phyloP scores from a whole-genome alignment of 139 green algal species.

The Astrephomene gubernaculifera region DNA sequence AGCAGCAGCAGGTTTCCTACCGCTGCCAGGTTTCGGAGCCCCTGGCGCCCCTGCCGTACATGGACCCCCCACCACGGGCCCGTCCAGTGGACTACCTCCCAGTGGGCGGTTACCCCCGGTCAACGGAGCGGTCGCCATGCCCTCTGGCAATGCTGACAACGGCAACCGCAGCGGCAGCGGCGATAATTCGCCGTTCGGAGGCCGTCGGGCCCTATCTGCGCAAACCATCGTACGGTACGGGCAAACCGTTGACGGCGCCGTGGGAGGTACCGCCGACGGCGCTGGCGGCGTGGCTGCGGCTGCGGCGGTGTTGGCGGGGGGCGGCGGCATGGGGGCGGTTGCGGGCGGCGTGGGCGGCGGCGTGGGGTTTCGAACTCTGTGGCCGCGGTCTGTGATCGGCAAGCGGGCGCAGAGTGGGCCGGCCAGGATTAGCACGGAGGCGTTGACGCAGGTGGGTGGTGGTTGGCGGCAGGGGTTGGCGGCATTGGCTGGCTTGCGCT shows the following conservation, averaged over 20 bases:
- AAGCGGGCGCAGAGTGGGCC: conserved; percentile 48
- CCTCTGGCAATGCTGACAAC: not conserved
- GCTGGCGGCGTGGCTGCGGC: not conserved
- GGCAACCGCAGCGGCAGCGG: not conserved
- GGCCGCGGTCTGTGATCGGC: not conserved
- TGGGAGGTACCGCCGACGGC: too few species aligned
- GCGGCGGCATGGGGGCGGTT: not conserved
- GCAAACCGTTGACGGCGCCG: not conserved
- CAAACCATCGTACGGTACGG: conserved; percentile 8
- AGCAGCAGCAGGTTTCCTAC: not conserved
- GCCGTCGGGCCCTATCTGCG: conserved; percentile 36
- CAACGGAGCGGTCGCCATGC: too few species aligned
- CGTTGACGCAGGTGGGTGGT: not conserved
- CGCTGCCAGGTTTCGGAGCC: not conserved
- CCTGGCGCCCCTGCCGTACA: too few species aligned
- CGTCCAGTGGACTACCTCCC: too few species aligned
- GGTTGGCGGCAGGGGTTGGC: not conserved
- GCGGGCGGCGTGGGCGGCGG: not conserved
- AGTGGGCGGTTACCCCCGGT: too few species aligned
- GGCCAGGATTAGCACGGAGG: conserved; percentile 38
- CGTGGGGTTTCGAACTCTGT: not conserved
- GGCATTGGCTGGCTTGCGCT: not conserved
- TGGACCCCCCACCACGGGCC: too few species aligned
- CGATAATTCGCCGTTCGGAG: conserved; percentile 6
- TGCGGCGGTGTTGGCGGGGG: not conserved